Evolutionary conservation across 805 yeast species (phyloP), one percentile per base, ranked within the genome.

Genomic region (Maudiozyma bulderi): DNA sequence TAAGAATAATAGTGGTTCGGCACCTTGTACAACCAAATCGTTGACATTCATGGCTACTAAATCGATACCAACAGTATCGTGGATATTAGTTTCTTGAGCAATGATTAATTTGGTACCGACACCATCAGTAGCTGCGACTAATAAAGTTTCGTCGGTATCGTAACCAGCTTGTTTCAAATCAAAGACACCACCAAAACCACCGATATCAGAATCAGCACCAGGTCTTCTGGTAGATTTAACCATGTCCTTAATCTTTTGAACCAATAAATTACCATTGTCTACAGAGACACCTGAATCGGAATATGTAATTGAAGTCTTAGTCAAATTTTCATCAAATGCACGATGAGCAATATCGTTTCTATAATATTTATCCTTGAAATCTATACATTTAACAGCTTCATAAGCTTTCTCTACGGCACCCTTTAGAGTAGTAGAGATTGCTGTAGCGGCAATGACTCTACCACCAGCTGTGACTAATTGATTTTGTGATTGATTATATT

Each of bases 11-110:
- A 93, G 75, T 46, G 99, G 97, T 69, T 93, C 99, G 34, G 99
- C 99, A 64, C 99, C 99, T 74, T 95, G 99, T 20, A 93, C 99
- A 49, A 93, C 88, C 60, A 93, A 76, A 69, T 93, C 99, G 64
- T 93, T 93, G 40, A 93, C 99, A 65, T 90, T 95, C 99, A 93
- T 93, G 52, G 98, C 99, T 46, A 93, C 99, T 54, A 93, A 77
- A 70, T 93, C 99, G 58, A 93, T 88, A 65, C 99, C 99, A 42
- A 93, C 99, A n/a, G 99, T 91, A 65, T 88, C 81, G 65, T 95
- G 98, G 50, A 85, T 86, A 59, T 83, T 74, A 71, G 90, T 75
- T 55, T 80, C 80, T 72, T 93, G 98, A 1, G 98, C 99, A 64
- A 95, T 81, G 75, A 89, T 82, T 57, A 93, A 79, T 71, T 93